Evolutionary conservation across 2,329 filamentous ascomycete species (phyloP).

Genomic region (Cryphonectria naterciae): DNA sequence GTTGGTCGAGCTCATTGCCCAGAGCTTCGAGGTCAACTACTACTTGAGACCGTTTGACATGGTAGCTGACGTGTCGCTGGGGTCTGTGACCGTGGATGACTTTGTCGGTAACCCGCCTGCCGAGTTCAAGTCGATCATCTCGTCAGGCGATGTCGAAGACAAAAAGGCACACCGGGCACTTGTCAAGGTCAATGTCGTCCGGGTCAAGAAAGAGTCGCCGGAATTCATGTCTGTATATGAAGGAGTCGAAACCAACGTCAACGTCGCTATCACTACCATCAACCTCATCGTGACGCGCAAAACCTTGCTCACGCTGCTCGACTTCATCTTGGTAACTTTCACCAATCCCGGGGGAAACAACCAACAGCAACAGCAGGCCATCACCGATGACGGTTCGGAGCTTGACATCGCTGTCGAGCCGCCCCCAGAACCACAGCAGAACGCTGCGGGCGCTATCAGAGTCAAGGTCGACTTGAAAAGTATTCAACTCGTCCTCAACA

Average conservation of each 20-base stretch:
- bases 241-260: conserved; percentile 90
- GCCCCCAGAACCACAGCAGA: conserved; percentile 40
- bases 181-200: conserved; percentile 85
- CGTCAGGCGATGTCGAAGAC: conserved; percentile 75
- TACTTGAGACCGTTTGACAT: conserved; percentile 91
- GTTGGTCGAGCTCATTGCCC: conserved; percentile 87
- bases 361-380: conserved; percentile 38
- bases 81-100: conserved; percentile 87
- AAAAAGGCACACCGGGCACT: conserved; percentile 78
- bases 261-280: conserved; percentile 90
- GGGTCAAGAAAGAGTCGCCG: conserved; percentile 87
- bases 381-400: conserved; percentile 46
- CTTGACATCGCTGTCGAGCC: conserved; percentile 44
- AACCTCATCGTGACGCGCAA: conserved; percentile 93
- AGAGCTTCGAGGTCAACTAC: conserved; percentile 85
- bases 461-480: conserved; percentile 94
- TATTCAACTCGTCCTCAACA: conserved; percentile 93
- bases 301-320: conserved; percentile 87
- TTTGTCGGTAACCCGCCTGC: conserved; percentile 87
- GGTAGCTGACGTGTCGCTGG: conserved; percentile 86
- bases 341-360: conserved; percentile 57
- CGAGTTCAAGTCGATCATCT: conserved; percentile 98
- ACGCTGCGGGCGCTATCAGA: conserved; percentile 73
- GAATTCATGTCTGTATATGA: conserved; percentile 93
- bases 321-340: conserved; percentile 94